Evolutionary conservation across 306 rosid species (phyloP), one percentile per base, ranked within the genome.

Genomic region (Macrotyloma uniflorum): DNA sequence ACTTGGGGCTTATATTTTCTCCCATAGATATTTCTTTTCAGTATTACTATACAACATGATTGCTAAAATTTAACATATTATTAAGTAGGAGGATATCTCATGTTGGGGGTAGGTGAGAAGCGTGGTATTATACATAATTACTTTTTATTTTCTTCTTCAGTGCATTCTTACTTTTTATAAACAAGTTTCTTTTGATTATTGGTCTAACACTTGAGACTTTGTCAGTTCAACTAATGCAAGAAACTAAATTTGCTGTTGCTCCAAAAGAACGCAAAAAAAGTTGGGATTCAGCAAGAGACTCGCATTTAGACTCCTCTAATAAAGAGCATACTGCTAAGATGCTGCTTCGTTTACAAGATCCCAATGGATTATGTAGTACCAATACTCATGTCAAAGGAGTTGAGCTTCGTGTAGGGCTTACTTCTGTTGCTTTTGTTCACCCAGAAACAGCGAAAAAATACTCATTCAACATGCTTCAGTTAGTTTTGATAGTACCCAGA

Each of bases 191-290:
- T 74, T 73, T 70, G 63, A 54, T 72, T 72, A 36, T 70, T 51
- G 67, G 65, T 74, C 87, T 89, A 81, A 89, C 86, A 15, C 24
- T 54, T 63, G 70, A 42, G 47, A 45, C 53, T 68, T 69, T 71
- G 11, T 69, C 93, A 95, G 98, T 95, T 79, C 93, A 95, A 94
- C 97, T 94, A 71, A 89, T 86, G 87, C 85, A 88, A 13, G 93
- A 92, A 79, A 89, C 97, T 59, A 89, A 94, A 83, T 95, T 94
- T 59, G 95, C 89, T 42, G 98, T 94, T 83, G 97, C 97, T 81
- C 95, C 98, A 32, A 95, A 95, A 84, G 83, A 84, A 67, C 97
- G 97, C 76, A 87, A 83, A 83, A 86, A 84, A 65, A 67, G 20
- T 72, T 70, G 35, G 14, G 80, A 82, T 78, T 84, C 89, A 70